Conservation (phyloP, 768 basidiomycete species). For the Suillus spraguei region DNA sequence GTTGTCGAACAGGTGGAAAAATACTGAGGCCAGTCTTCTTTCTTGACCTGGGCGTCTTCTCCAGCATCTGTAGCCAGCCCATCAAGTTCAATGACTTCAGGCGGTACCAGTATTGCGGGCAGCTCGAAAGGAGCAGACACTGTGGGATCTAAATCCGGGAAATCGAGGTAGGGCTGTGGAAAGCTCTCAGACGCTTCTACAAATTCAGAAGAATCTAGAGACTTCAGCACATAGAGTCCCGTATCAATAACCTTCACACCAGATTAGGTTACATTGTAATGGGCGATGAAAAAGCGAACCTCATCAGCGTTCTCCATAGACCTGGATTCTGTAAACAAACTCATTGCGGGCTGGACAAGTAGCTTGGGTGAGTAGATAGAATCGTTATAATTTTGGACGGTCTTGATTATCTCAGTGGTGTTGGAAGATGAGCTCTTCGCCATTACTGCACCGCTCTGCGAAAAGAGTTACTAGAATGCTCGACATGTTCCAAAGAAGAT, state of each 20-base stretch:
- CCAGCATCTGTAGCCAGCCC: slow-evolving; percentile 66
- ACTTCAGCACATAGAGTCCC: slow-evolving; percentile 61
- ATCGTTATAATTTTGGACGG: slow-evolving; percentile 73
- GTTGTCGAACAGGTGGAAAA: slow-evolving; percentile 68
- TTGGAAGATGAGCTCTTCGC: slow-evolving; percentile 61
- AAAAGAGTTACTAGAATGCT: neutral
- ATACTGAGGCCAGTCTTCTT: slow-evolving; percentile 82
- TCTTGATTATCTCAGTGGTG: slow-evolving; percentile 67
- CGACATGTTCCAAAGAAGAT: neutral
- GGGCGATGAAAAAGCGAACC: slow-evolving; percentile 38
- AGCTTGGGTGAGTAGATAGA: slow-evolving; percentile 57
- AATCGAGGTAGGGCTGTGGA: slow-evolving; percentile 65
- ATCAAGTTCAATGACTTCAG: slow-evolving; percentile 84
- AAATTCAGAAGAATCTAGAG: slow-evolving; percentile 64
- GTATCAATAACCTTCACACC: slow-evolving; percentile 68
- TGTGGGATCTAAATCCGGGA: slow-evolving; percentile 43
- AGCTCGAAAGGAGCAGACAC: slow-evolving; percentile 59
- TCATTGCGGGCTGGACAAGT: slow-evolving; percentile 64
- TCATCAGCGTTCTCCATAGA: slow-evolving; percentile 60
- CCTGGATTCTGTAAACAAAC: slow-evolving; percentile 47
- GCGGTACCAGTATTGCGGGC: slow-evolving; percentile 82
- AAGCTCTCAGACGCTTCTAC: slow-evolving; percentile 55
- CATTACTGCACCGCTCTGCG: slow-evolving; percentile 68
- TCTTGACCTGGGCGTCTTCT: slow-evolving; percentile 73
- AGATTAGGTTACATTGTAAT: slow-evolving; percentile 12